Conservation (phyloP, 1,284 basidiomycete species). For the Paramarasmius palmivorus region DNA sequence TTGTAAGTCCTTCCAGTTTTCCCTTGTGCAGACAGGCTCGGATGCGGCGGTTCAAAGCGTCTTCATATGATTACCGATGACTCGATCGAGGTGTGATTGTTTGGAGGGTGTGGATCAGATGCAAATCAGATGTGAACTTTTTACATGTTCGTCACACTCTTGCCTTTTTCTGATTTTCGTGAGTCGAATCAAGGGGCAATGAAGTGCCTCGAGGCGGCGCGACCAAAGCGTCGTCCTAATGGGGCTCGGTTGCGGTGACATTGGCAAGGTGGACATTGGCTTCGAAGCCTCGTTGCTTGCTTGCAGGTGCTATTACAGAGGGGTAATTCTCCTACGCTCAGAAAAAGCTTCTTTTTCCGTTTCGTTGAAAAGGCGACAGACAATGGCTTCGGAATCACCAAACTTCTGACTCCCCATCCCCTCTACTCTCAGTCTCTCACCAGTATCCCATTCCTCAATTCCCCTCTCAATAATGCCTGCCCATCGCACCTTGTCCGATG, state of each 20-base stretch:
- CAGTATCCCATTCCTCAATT: background rate
- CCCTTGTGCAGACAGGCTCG: too few relatives aligned
- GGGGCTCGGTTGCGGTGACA: constrained; percentile 8
- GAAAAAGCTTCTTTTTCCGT: constrained; percentile 17
- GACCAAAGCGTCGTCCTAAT: background rate
- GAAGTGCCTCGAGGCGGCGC: too few relatives aligned
- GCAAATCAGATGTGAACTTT: too few relatives aligned
- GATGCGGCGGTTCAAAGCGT: too few relatives aligned
- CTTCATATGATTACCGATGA: too few relatives aligned
- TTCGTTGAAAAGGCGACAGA: constrained; percentile 35
- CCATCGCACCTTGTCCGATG: constrained; percentile 25
- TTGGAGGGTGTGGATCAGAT: too few relatives aligned
- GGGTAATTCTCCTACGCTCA: constrained; percentile 21
- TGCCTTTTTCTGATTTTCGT: too few relatives aligned
- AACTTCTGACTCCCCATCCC: background rate
- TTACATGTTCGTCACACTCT: too few relatives aligned
- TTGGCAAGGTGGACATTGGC: constrained; percentile 15
- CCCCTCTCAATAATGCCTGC: constrained; percentile 29
- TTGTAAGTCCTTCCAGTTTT: too few relatives aligned
- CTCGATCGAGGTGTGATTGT: too few relatives aligned
- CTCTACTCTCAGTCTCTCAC: background rate
- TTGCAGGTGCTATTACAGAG: constrained; percentile 38
- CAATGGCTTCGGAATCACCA: background rate
- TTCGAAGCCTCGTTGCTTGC: constrained; percentile 28
- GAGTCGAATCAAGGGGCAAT: too few relatives aligned